Percentiles rank a stretch among this genome's conserved stretches.
Evolutionary conservation across 2,329 filamentous ascomycete genomes (phyloP).

Genomic region (Talaromyces atroroseus): DNA sequence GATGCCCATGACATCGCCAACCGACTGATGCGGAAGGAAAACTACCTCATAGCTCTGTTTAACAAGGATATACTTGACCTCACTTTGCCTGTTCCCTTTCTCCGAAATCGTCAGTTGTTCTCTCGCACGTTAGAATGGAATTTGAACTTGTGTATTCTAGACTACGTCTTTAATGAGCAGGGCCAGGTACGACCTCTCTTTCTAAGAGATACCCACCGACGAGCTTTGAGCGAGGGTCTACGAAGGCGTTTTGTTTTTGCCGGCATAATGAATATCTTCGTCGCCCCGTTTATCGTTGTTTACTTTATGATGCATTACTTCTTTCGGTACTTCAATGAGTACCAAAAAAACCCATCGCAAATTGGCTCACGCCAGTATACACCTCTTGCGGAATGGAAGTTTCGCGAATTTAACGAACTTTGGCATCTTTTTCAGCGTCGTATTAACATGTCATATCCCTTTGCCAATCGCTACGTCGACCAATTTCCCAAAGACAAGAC

Average conservation of each 20-base stretch:
- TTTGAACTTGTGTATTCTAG: conserved; percentile 80
- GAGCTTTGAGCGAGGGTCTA: conserved; percentile 70
- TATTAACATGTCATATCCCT: conserved; percentile 90
- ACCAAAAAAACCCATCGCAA: conserved; percentile 85
- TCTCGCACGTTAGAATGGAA: conserved; percentile 91
- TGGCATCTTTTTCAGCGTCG: conserved; percentile 86
- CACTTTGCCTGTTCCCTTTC: conserved; percentile 76
- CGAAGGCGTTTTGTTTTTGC: conserved; percentile 73
- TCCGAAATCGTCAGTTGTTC: conserved; percentile 73
- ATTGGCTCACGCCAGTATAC: conserved; percentile 88
- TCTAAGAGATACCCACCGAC: conserved; percentile 74
- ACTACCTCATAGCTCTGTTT: conserved; percentile 93
- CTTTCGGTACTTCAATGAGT: conserved; percentile 94
- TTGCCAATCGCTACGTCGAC: conserved; percentile 84
- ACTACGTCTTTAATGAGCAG: conserved; percentile 86
- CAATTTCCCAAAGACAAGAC: conserved; percentile 96
- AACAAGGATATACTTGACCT: conserved; percentile 94
- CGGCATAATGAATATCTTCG: conserved; percentile 77
- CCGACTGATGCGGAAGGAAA: conserved; percentile 90
- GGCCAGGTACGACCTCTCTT: conserved; percentile 85
- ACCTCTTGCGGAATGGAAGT: conserved; percentile 93
- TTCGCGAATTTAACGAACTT: conserved; percentile 95
- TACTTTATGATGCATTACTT: conserved; percentile 87
- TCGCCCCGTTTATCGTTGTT: conserved; percentile 79
- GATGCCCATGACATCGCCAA: conserved; percentile 98